Conservation (phyloP, 1,284 basidiomycete genomes). For the Anthracocystis walkeri region DNA sequence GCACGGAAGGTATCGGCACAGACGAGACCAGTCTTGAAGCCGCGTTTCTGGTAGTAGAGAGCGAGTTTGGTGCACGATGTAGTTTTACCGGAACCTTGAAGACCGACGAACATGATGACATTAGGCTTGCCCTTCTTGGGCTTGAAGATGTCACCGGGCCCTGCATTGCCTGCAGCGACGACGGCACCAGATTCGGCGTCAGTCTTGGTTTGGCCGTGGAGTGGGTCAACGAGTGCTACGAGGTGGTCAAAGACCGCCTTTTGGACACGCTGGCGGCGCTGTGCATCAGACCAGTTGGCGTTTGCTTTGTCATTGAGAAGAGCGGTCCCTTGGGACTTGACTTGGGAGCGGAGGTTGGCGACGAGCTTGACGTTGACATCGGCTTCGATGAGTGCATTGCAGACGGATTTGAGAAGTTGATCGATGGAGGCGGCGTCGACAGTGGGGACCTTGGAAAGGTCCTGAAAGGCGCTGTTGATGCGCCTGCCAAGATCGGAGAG, state of each 20-base stretch:
- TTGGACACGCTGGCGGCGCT: conserved; percentile 65
- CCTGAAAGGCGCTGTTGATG: conserved; percentile 91
- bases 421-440: conserved; percentile 80
- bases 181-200: conserved; percentile 45
- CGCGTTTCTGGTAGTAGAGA: conserved; percentile 95
- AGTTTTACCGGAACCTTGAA: conserved; percentile 94
- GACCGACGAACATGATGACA: conserved; percentile 82
- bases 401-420: conserved; percentile 89
- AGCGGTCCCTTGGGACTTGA: conserved; percentile 77
- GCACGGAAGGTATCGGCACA: conserved; percentile 99
- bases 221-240: conserved; percentile 87
- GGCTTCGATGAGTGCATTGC: conserved; percentile 90
- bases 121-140: conserved; percentile 94
- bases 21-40: conserved; percentile 97
- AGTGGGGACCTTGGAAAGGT: conserved; percentile 79
- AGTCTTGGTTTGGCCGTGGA: conserved; percentile 52
- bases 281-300: conserved; percentile 57
- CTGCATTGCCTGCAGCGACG: conserved; percentile 28
- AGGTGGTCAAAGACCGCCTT: conserved; percentile 91
- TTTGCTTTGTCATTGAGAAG: conserved; percentile 64
- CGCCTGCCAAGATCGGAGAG: conserved; percentile 93
- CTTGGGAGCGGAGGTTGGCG: conserved; percentile 84
- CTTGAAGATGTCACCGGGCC: conserved; percentile 78
- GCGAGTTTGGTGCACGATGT: conserved; percentile 84
- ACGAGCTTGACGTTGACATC: conserved; percentile 99